A percentile compares a stretch with the other conserved stretches of the same genome.
Evolutionary conservation across 2,329 filamentous ascomycete species (phyloP).

Genomic region (Lizonia empirigonia): DNA sequence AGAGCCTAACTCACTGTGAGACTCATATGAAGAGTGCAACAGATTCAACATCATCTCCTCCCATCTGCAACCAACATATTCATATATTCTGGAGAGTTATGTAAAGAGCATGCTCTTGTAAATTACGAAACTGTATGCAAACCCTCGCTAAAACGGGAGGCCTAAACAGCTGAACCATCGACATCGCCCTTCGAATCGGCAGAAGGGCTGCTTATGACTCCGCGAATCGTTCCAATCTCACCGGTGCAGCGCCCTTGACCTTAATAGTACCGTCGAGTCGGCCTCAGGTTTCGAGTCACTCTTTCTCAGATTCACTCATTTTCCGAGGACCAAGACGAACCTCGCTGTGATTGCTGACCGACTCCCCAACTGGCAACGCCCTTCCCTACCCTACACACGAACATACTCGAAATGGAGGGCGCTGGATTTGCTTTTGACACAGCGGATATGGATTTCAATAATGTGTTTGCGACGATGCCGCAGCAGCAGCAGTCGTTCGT

Average conservation of each 20-base stretch:
- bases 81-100: too few relatives aligned
- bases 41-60: too few relatives aligned
- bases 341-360: constrained; percentile 29
- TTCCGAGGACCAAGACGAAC: constrained; percentile 25
- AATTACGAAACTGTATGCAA: background rate
- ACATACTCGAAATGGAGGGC: constrained; percentile 34
- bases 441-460: constrained; percentile 39
- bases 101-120: background rate
- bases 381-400: constrained; percentile 16
- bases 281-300: constrained; percentile 42
- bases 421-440: constrained; percentile 41
- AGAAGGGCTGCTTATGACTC: constrained; percentile 18
- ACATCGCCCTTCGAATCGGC: constrained; percentile 12
- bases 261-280: constrained; percentile 31
- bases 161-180: constrained; percentile 11
- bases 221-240: constrained; percentile 1
- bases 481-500: constrained; percentile 27
- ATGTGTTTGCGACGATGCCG: constrained; percentile 32
- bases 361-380: constrained; percentile 25
- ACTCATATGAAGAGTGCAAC: too few relatives aligned
- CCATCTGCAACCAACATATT: too few relatives aligned
- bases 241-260: constrained; percentile 23
- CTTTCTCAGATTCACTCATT: constrained; percentile 35
- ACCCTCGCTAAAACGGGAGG: background rate
- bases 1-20: too few relatives aligned